Percentiles rank a stretch among this genome's conserved stretches.
Conservation (phyloP, 192 early-diverging fungal species). For the Entomortierella chlamydospora region DNA sequence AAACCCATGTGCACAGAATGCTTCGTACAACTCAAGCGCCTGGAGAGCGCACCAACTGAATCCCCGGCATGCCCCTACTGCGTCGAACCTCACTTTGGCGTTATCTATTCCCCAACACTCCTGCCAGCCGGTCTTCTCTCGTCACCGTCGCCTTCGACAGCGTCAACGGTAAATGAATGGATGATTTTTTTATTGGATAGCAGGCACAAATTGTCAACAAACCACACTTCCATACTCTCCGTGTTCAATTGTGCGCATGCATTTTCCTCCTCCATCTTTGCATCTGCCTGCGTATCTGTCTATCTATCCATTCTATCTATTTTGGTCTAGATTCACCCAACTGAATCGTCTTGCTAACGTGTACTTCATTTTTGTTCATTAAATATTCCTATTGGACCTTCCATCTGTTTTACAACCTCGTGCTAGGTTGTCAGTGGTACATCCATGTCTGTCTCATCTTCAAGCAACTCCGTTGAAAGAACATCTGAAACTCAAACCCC, state of each 20-base stretch:
- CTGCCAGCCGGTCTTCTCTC: conserved; percentile 30
- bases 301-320: not conserved
- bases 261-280: no score
- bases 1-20: conserved; percentile 98
- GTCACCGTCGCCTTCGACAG: conserved; percentile 16
- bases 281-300: no score
- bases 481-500: conserved; percentile 14
- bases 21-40: conserved; percentile 95
- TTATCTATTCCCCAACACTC: conserved; percentile 74
- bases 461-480: conserved; percentile 31
- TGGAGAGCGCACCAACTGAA: conserved; percentile 71
- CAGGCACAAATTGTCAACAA: no score
- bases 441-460: conserved; percentile 41
- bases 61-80: conserved; percentile 91
- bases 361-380: not conserved
- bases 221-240: no score
- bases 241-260: no score
- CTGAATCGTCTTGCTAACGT: not conserved
- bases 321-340: not conserved
- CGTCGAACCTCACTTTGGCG: conserved; percentile 85
- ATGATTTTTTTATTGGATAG: no score
- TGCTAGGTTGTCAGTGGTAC: conserved; percentile 21
- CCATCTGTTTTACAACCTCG: not conserved
- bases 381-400: not conserved
- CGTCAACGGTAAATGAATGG: conserved; percentile 18